Percentiles rank a stretch among this genome's conserved stretches.
Conservation (phyloP, 257 asterid genomes). For the Osmanthus fragrans region DNA sequence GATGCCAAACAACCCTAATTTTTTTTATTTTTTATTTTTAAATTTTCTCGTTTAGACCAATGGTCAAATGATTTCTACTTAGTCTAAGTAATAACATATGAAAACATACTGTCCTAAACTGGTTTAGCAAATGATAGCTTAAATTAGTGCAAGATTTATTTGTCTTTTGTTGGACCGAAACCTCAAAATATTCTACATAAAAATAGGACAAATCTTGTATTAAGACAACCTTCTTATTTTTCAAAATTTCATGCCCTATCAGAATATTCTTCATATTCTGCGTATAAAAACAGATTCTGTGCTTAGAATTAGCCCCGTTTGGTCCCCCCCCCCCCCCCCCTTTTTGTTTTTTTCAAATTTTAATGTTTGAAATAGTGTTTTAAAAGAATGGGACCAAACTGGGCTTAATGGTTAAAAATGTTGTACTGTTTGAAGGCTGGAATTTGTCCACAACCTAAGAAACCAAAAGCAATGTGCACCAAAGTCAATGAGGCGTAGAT, state of each 20-base stretch:
- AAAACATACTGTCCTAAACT: not conserved
- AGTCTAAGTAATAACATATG: constrained; percentile 8
- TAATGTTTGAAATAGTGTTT: no score
- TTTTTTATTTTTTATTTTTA: not conserved
- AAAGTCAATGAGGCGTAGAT: not conserved
- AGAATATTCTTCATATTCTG: not conserved
- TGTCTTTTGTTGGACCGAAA: not conserved
- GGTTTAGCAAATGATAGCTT: not conserved
- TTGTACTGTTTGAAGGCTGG: not conserved
- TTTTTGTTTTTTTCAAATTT: no score
- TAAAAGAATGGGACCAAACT: no score
- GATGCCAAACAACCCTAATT: not conserved
- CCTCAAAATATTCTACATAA: not conserved
- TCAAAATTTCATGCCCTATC: not conserved
- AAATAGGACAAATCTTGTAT: not conserved
- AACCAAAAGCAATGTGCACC: not conserved
- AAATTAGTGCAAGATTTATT: not conserved
- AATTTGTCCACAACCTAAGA: not conserved
- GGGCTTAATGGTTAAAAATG: not conserved
- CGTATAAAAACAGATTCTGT: not conserved
- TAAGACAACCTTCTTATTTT: not conserved
- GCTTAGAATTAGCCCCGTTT: not conserved
- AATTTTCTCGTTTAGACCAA: not conserved
- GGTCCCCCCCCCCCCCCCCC: no score
- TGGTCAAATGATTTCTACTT: constrained; percentile 21